phyloP scores from a whole-genome alignment of 2,329 filamentous ascomycete species.

The Paecilomyces sp. region DNA sequence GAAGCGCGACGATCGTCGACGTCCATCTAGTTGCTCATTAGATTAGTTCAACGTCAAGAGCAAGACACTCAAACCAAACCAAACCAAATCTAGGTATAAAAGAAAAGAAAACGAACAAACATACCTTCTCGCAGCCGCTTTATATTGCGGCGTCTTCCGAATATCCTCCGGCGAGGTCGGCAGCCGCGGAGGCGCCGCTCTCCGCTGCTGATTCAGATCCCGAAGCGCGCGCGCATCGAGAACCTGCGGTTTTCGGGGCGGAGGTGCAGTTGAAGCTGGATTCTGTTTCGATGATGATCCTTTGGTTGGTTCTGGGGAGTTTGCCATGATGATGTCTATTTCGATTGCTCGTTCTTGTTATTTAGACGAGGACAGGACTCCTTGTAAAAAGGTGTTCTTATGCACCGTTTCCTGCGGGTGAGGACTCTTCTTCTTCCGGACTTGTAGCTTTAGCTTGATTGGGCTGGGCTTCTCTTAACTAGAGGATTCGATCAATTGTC shows the following conservation, averaged over 20 bases:
- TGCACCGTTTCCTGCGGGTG: no score
- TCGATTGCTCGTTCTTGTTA: no score
- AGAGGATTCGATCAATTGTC: background rate
- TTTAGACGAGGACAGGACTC: no score
- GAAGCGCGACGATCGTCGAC: constrained; percentile 18
- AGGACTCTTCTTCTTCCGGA: no score
- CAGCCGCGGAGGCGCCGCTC: constrained; percentile 2
- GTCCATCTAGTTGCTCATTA: constrained; percentile 13
- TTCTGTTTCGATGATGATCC: background rate
- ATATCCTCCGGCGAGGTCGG: constrained; percentile 21
- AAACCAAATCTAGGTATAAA: background rate
- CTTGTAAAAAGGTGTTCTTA: no score
- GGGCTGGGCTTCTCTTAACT: no score
- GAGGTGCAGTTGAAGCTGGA: background rate
- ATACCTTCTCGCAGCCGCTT: constrained; percentile 28
- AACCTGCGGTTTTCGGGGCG: background rate
- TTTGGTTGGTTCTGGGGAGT: background rate
- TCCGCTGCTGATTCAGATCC: background rate
- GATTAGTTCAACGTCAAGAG: background rate
- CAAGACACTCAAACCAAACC: background rate
- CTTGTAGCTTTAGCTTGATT: no score
- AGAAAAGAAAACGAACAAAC: background rate
- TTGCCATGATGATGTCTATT: background rate
- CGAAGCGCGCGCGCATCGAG: background rate
- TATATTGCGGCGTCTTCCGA: constrained; percentile 35